phyloP scores from a whole-genome alignment of 2,329 filamentous ascomycete genomes.

The Pseudogymnoascus sp. region DNA sequence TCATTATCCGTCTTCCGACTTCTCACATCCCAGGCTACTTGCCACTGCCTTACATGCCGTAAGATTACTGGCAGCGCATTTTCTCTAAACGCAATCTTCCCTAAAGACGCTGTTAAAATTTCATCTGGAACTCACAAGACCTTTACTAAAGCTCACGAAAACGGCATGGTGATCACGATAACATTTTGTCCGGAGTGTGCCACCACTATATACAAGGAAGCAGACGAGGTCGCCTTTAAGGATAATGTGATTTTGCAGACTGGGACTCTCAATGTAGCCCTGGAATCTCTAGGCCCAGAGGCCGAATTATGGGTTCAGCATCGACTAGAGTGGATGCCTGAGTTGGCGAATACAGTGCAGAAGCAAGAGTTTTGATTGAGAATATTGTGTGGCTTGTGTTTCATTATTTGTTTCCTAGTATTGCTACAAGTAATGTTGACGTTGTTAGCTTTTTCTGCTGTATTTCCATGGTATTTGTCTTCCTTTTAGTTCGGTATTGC shows the following conservation, averaged over 20 bases:
- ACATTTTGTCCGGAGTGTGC: slow-evolving; percentile 13
- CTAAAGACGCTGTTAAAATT: slow-evolving; percentile 6
- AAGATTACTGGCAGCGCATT: slow-evolving; percentile 12
- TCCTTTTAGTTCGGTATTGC: no score
- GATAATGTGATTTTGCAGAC: slow-evolving; percentile 11
- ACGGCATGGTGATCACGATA: slow-evolving; percentile 12
- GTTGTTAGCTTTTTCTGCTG: no score
- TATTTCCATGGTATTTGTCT: no score
- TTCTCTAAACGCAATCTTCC: slow-evolving; percentile 13
- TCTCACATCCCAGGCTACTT: slow-evolving; percentile 9
- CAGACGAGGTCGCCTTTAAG: slow-evolving; percentile 8
- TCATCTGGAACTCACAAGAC: slow-evolving; percentile 1
- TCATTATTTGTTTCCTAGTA: no score
- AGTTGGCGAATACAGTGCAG: slow-evolving; percentile 5
- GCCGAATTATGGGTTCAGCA: slow-evolving; percentile 14
- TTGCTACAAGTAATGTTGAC: no score
- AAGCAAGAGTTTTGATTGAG: background rate
- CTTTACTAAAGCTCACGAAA: slow-evolving; percentile 10
- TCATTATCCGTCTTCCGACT: background rate
- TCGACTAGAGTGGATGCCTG: slow-evolving; percentile 9
- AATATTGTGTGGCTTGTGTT: no score
- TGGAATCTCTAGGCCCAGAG: background rate
- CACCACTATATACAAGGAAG: slow-evolving; percentile 12
- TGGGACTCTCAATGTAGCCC: slow-evolving; percentile 10
- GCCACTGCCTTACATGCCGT: slow-evolving; percentile 15